A percentile compares a stretch with the other conserved stretches of the same genome.
Evolutionary conservation across 331 rosid genomes (phyloP).

Genomic region (Malus hybrid): DNA sequence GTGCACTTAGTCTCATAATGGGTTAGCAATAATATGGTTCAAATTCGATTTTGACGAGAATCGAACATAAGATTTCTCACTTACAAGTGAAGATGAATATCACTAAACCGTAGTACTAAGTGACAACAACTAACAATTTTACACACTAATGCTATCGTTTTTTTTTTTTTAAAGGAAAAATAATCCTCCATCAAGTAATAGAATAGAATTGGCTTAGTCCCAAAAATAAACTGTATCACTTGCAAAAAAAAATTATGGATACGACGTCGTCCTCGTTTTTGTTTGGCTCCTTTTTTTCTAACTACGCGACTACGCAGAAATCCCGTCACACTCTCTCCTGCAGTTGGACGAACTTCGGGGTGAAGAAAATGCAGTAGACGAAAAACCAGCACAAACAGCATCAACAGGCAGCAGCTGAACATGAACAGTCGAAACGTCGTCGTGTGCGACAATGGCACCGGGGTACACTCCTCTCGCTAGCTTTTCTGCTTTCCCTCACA

Average conservation of each 20-base stretch:
- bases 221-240: neutral
- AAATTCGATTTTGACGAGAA: fast-evolving
- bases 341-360: slow-evolving; percentile 10
- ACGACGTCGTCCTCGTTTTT: neutral
- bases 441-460: slow-evolving; percentile 99
- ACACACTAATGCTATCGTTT: too few species aligned
- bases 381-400: neutral
- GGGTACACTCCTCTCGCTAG: slow-evolving; percentile 29
- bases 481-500: neutral
- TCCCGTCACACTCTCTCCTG: neutral
- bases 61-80: too few species aligned
- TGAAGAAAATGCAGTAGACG: slow-evolving; percentile 4
- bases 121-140: too few species aligned
- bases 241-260: neutral
- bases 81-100: too few species aligned
- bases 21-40: too few species aligned
- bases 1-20: fast-evolving
- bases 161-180: too few species aligned
- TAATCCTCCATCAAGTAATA: too few species aligned
- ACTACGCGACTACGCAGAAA: neutral
- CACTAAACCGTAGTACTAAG: too few species aligned
- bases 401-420: neutral
- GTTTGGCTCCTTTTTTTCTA: neutral
- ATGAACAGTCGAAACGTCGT: slow-evolving; percentile 83
- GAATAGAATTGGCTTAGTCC: neutral